phyloP scores from a whole-genome alignment of 2,329 filamentous ascomycete genomes.

The Diaporthe eres region DNA sequence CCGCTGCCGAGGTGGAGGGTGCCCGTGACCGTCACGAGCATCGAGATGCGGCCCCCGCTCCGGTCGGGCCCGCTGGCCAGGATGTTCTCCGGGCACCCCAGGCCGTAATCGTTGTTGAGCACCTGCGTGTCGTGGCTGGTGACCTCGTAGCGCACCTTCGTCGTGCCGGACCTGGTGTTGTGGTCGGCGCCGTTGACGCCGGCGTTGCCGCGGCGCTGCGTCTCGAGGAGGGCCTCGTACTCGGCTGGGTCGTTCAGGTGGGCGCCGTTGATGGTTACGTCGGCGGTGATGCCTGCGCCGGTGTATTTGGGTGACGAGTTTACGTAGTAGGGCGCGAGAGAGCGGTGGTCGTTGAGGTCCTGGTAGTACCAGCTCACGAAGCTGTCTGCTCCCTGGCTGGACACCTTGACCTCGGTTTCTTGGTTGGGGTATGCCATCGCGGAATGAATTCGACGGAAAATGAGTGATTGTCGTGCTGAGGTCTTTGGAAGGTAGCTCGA shows the following conservation, averaged over 20 bases:
- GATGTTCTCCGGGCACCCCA: slow-evolving; percentile 66
- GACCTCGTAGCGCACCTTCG: slow-evolving; percentile 75
- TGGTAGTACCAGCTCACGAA: slow-evolving; percentile 84
- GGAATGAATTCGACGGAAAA: slow-evolving; percentile 26
- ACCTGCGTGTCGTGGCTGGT: slow-evolving; percentile 84
- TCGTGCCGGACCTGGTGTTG: slow-evolving; percentile 38
- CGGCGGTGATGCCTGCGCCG: slow-evolving; percentile 67
- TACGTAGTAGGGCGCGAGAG: slow-evolving; percentile 79
- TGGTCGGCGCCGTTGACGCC: slow-evolving; percentile 37
- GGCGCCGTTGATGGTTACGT: slow-evolving; percentile 86
- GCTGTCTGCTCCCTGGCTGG: slow-evolving; percentile 72
- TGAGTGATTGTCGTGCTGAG: neutral
- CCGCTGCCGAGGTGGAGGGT: slow-evolving; percentile 77
- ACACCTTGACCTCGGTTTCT: slow-evolving; percentile 60
- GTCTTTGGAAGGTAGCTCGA: neutral
- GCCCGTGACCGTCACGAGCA: slow-evolving; percentile 82
- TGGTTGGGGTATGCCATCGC: slow-evolving; percentile 45
- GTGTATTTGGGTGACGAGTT: slow-evolving; percentile 67
- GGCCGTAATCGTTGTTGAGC: slow-evolving; percentile 76
- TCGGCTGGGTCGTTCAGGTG: slow-evolving; percentile 72
- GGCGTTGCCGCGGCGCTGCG: slow-evolving; percentile 68
- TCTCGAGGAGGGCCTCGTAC: slow-evolving; percentile 78
- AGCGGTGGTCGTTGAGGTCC: slow-evolving; percentile 73
- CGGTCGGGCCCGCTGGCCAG: slow-evolving; percentile 54
- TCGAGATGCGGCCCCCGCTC: slow-evolving; percentile 73